These are phyloP conservation scores for Iberis amara DNA, from an alignment of 441 rosid genomes.

Conservation along the genomic window DNA sequence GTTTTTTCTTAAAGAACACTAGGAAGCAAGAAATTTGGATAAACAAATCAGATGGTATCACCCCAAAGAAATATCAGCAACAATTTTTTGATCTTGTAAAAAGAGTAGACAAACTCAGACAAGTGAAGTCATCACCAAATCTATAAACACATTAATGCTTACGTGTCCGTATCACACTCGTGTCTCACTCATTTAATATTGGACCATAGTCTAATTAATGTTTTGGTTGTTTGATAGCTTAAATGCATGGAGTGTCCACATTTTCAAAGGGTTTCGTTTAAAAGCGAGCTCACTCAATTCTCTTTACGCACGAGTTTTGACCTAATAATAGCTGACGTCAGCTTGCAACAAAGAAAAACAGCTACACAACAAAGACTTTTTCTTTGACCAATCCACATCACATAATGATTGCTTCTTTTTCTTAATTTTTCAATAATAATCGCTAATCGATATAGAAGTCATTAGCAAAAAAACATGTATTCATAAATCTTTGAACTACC, in stretches of 20 bases:
- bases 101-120: conserved; percentile 45
- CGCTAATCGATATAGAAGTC: background rate
- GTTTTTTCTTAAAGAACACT: too few relatives aligned
- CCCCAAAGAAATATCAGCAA: conserved; percentile 11
- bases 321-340: conserved; percentile 15
- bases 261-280: background rate
- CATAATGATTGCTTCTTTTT: conserved; percentile 18
- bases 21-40: background rate
- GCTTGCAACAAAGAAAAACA: conserved; percentile 22
- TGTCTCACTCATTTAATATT: conserved; percentile 32
- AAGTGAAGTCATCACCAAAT: conserved; percentile 59
- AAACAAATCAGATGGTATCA: conserved; percentile 4
- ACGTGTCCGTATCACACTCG: conserved; percentile 49
- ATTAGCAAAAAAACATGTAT: too few relatives aligned
- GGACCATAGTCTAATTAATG: conserved; percentile 20
- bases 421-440: background rate
- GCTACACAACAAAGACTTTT: conserved; percentile 33
- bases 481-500: too few relatives aligned
- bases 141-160: conserved; percentile 53
- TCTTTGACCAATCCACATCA: conserved; percentile 28
- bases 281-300: conserved; percentile 18
- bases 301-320: conserved; percentile 28
- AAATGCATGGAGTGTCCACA: conserved; percentile 20
- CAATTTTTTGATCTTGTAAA: conserved; percentile 32
- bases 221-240: conserved; percentile 7